Evolutionary conservation across 1,284 basidiomycete genomes (phyloP), one percentile per base, ranked within the genome.

Genomic region (Cryptococcus sp.): DNA sequence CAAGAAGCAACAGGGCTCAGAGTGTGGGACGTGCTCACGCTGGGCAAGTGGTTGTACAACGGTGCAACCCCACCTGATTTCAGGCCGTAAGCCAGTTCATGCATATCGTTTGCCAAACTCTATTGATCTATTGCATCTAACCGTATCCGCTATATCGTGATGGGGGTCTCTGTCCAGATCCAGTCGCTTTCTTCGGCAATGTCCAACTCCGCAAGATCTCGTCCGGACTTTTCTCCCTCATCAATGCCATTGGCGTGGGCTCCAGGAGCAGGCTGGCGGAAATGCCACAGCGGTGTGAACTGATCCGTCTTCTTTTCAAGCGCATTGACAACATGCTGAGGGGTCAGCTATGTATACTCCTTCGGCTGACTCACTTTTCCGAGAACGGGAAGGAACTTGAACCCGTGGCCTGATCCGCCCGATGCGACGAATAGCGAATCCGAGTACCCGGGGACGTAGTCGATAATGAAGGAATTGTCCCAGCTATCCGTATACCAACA

Each of bases 401-500:
- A 71, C 8, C 69, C 69, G 46, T 71, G 69, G 4, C 69, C 69
- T 13, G 57, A 61, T 6, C 69, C 69, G 35, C 69, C 69, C 2
- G 62, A 61, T 17, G 59, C 59, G 22, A 69, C 63, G 52, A 71
- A 71, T 13, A 71, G 50, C 1, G 61, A 52, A 13, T 65, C 50
- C 31, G 42, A 38, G 53, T 64, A 68, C 1, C 59, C 62, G n/a
- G 69, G 69, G 11, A 71, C 68, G 38, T 66, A 71, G 46, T 69
- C 69, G 48, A 69, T 62, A 20, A 66, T 50, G 25, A 69, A 71
- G 10, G 61, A 66, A 15, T 52, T 52, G 49, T 60, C 55, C 31
- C 63, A 27, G 35, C 56, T 60, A 54, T 71, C 69, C 15, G 70
- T 71, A 59, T 71, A 71, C 70, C 70, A 71, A 60, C 70, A 71